These are phyloP conservation scores for Sphagnum magellanicum DNA, from an alignment of 228 moss, liverwort and hornwort species.

Conservation along the genomic window DNA sequence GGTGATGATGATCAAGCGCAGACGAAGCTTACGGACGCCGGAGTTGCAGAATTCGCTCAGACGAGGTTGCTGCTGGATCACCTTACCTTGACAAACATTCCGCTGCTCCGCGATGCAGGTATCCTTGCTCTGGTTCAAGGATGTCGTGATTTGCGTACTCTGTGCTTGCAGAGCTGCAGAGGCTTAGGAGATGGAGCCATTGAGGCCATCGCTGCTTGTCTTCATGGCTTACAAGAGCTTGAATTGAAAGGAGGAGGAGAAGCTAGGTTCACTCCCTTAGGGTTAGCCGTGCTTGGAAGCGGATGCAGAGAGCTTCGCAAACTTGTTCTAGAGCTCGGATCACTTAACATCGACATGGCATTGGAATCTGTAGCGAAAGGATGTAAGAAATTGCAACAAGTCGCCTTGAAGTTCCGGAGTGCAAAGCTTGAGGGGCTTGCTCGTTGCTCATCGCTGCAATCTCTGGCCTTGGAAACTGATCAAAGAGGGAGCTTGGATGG, in stretches of 20 bases:
- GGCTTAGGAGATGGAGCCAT: conserved; percentile 55
- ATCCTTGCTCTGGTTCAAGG: conserved; percentile 28
- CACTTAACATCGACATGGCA: conserved; percentile 52
- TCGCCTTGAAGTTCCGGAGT: conserved; percentile 43
- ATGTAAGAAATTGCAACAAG: conserved; percentile 42
- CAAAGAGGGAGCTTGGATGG: conserved; percentile 43
- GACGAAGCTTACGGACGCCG: conserved; percentile 40
- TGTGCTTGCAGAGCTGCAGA: conserved; percentile 47
- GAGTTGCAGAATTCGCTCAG: conserved; percentile 45
- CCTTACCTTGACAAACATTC: conserved; percentile 34
- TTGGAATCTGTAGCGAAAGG: conserved; percentile 49
- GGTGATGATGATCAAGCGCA: conserved; percentile 36
- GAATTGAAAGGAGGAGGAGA: conserved; percentile 63
- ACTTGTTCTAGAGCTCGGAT: conserved; percentile 43
- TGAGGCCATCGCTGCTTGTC: conserved; percentile 44
- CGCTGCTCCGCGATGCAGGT: conserved; percentile 34
- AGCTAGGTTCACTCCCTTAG: conserved; percentile 56
- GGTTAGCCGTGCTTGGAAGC: conserved; percentile 50
- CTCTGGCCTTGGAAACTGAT: conserved; percentile 37
- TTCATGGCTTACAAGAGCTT: conserved; percentile 42
- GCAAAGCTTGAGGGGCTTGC: conserved; percentile 53
- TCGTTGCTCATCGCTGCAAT: conserved; percentile 43
- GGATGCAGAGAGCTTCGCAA: conserved; percentile 44
- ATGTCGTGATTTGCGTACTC: conserved; percentile 22
- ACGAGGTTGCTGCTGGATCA: conserved; percentile 36